phyloP scores from a whole-genome alignment of 2,329 filamentous ascomycete species.

The Ophiosphaerella herpotricha region DNA sequence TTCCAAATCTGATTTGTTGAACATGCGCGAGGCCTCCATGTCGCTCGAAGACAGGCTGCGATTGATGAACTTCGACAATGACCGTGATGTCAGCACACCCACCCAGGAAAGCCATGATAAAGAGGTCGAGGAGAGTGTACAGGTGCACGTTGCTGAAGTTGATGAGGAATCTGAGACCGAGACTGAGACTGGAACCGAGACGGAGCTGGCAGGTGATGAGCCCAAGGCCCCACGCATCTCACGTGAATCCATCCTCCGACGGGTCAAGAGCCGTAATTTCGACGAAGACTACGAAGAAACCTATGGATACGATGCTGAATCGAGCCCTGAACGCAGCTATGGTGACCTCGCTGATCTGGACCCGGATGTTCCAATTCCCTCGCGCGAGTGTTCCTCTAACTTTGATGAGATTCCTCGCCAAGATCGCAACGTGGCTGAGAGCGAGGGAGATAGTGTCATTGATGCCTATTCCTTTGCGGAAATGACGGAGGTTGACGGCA shows the following conservation, averaged over 20 bases:
- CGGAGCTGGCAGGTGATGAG: slow-evolving; percentile 47
- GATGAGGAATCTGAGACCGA: slow-evolving; percentile 38
- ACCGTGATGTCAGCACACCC: slow-evolving; percentile 42
- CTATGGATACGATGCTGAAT: slow-evolving; percentile 49
- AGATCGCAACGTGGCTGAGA: slow-evolving; percentile 66
- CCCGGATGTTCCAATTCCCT: slow-evolving; percentile 88
- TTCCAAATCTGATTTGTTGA: slow-evolving; percentile 78
- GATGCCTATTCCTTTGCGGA: slow-evolving; percentile 66
- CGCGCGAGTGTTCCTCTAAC: slow-evolving; percentile 71
- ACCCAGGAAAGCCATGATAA: slow-evolving; percentile 43
- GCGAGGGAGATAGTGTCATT: slow-evolving; percentile 49
- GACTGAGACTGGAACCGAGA: slow-evolving; percentile 33
- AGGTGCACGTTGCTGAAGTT: slow-evolving; percentile 40
- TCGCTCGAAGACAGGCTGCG: slow-evolving; percentile 83
- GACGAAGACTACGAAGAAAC: slow-evolving; percentile 55
- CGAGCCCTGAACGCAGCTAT: slow-evolving; percentile 61
- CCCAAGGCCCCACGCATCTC: slow-evolving; percentile 81
- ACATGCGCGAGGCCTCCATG: slow-evolving; percentile 74
- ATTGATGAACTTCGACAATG: slow-evolving; percentile 80
- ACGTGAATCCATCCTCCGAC: slow-evolving; percentile 87
- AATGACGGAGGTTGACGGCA: slow-evolving; percentile 64
- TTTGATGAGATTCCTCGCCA: slow-evolving; percentile 64
- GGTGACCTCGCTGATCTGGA: slow-evolving; percentile 65
- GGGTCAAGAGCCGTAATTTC: slow-evolving; percentile 70
- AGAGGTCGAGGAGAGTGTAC: slow-evolving; percentile 28